Percentiles rank a stretch among this genome's conserved stretches.
Conservation (phyloP, 805 yeast genomes). For the Ogataea methanolica region DNA sequence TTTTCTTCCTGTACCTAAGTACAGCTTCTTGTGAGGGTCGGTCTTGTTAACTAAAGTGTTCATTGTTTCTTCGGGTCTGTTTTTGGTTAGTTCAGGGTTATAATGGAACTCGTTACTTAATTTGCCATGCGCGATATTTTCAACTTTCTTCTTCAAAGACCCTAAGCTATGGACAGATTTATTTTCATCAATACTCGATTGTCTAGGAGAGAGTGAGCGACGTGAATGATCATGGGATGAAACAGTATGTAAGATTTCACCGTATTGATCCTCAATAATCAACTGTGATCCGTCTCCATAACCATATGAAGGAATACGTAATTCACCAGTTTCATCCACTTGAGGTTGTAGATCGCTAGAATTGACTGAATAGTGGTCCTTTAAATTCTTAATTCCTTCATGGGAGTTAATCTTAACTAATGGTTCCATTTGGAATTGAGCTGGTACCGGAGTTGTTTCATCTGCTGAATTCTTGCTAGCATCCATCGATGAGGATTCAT, state of each 20-base stretch:
- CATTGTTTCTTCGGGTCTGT: slow-evolving; percentile 8
- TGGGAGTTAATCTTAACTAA: slow-evolving; percentile 7
- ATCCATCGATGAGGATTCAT: slow-evolving; percentile 6
- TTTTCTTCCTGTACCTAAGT: slow-evolving; percentile 8
- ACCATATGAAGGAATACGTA: slow-evolving; percentile 36
- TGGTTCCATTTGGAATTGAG: slow-evolving; percentile 4
- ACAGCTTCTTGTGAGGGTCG: slow-evolving; percentile 8
- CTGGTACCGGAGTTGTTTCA: background rate
- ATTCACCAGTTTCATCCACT: slow-evolving; percentile 31
- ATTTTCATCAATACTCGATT: background rate
- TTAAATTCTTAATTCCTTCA: slow-evolving; percentile 7
- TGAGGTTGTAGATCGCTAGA: slow-evolving; percentile 26
- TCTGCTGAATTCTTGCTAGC: slow-evolving; percentile 2
- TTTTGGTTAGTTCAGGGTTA: slow-evolving; percentile 1
- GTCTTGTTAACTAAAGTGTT: slow-evolving; percentile 13
- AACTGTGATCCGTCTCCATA: slow-evolving; percentile 68
- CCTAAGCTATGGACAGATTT: slow-evolving; percentile 16
- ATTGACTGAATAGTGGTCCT: slow-evolving; percentile 13
- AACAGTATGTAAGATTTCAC: slow-evolving; percentile 69
- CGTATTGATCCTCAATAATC: slow-evolving; percentile 77
- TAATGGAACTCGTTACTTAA: slow-evolving; percentile 1
- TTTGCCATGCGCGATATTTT: background rate
- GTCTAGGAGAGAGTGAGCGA: background rate
- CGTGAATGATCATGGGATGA: slow-evolving; percentile 12
- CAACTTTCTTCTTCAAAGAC: slow-evolving; percentile 13